Conservation (phyloP, 139 green algal genomes). For the Tetratostichococcus sp. region DNA sequence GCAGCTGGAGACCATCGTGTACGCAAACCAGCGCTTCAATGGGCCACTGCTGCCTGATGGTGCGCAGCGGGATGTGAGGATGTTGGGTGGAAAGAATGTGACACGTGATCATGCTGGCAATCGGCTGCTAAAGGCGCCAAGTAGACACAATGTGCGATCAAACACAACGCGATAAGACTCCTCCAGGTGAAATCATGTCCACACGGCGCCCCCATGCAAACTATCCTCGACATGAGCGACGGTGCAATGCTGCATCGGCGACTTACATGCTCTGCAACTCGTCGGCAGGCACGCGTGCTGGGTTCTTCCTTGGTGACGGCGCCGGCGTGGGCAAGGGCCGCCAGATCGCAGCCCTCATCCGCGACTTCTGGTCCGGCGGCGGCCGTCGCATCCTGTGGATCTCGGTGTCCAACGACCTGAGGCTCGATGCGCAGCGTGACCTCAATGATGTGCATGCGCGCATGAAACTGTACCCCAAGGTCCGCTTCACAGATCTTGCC, state of each 20-base stretch:
- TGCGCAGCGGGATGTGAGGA: too few species aligned
- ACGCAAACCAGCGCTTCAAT: slow-evolving; percentile 67
- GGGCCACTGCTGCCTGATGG: slow-evolving; percentile 2
- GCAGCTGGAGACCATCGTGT: slow-evolving; percentile 76
- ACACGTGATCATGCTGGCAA: too few species aligned
- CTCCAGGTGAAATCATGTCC: too few species aligned
- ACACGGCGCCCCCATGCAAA: too few species aligned
- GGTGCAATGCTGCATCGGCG: background rate
- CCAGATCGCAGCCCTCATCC: slow-evolving; percentile 64
- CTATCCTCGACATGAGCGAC: too few species aligned
- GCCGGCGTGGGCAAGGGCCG: slow-evolving; percentile 84
- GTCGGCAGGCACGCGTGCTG: slow-evolving; percentile 18
- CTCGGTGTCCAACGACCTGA: slow-evolving; percentile 63
- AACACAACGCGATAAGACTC: too few species aligned
- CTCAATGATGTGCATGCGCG: slow-evolving; percentile 59
- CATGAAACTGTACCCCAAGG: slow-evolving; percentile 47
- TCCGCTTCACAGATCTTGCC: too few species aligned
- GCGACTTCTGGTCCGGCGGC: slow-evolving; percentile 30
- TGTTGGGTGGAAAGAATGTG: too few species aligned
- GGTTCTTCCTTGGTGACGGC: slow-evolving; percentile 75
- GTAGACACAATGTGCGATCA: too few species aligned
- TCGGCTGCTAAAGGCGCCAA: background rate
- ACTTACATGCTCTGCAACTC: background rate
- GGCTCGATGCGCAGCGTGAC: slow-evolving; percentile 73
- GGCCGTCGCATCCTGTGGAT: slow-evolving; percentile 67